These are phyloP conservation scores for Komagataella phaffii DNA, from an alignment of 805 yeast genomes.

Conservation along the genomic window DNA sequence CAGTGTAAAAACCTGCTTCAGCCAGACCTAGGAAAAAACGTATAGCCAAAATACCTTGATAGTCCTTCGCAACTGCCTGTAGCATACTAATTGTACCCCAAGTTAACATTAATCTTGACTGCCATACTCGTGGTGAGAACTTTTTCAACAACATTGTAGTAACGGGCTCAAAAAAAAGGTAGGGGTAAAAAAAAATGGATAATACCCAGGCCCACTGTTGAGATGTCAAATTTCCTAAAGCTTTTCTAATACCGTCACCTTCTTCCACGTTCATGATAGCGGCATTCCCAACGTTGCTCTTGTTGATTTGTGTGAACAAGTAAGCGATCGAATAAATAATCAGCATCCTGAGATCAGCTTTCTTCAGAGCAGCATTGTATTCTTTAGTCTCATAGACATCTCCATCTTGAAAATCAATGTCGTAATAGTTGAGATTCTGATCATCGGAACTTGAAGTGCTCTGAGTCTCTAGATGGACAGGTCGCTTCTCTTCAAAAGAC, in stretches of 20 bases:
- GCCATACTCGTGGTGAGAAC: conserved; percentile 23
- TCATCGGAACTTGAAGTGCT: no score
- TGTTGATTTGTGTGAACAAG: conserved; percentile 21
- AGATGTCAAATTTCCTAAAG: conserved; percentile 21
- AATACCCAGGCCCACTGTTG: conserved; percentile 26
- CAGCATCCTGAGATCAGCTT: conserved; percentile 11
- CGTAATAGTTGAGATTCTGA: no score
- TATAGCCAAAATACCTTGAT: conserved; percentile 12
- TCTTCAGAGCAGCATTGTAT: conserved; percentile 12
- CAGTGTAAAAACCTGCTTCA: conserved; percentile 26
- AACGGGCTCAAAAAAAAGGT: conserved; percentile 26
- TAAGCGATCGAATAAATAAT: conserved; percentile 12
- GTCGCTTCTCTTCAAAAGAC: no score
- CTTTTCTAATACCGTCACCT: conserved; percentile 33
- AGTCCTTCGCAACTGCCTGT: conserved; percentile 19
- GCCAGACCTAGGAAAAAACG: conserved; percentile 25
- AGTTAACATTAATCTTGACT: conserved; percentile 18
- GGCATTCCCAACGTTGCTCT: conserved; percentile 42
- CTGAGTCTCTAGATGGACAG: no score
- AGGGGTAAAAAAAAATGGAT: conserved; percentile 25
- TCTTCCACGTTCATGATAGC: conserved; percentile 8
- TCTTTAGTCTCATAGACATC: conserved; percentile 2
- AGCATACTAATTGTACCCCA: conserved; percentile 26
- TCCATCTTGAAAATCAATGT: no score
- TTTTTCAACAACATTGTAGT: conserved; percentile 19